phyloP scores from a whole-genome alignment of 2,329 filamentous ascomycete species.

The Alternaria gaisen region DNA sequence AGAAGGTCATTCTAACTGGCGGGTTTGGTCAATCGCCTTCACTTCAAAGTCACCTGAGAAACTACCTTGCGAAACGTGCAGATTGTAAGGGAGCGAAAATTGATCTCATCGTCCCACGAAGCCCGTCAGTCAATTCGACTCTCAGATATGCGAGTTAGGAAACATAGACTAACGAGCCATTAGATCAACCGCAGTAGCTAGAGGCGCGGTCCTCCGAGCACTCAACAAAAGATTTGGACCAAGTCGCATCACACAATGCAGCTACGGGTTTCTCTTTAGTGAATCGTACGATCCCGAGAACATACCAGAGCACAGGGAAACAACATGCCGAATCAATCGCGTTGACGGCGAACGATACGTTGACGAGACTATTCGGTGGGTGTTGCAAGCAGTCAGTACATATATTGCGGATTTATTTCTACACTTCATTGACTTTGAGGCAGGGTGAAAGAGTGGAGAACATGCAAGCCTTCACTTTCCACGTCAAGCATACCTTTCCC shows the following conservation, averaged over 20 bases:
- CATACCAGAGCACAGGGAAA: no score
- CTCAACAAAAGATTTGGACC: slow-evolving; percentile 42
- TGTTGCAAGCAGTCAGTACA: not conserved
- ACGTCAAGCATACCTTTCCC: slow-evolving; percentile 19
- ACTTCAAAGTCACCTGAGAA: slow-evolving; percentile 31
- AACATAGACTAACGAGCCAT: not conserved
- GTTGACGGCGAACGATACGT: no score
- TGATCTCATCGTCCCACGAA: no score
- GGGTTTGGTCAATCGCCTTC: slow-evolving; percentile 43
- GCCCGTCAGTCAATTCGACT: no score
- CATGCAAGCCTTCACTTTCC: slow-evolving; percentile 5
- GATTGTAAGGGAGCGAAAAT: no score
- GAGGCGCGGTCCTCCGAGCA: slow-evolving; percentile 42
- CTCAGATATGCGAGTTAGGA: not conserved
- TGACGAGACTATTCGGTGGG: no score
- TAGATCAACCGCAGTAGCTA: slow-evolving; percentile 40
- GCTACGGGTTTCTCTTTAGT: slow-evolving; percentile 37
- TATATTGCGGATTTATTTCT: not conserved
- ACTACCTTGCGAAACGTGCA: no score
- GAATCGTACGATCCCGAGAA: slow-evolving; percentile 8
- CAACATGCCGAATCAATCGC: no score
- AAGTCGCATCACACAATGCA: slow-evolving; percentile 32
- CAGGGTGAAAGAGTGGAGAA: slow-evolving; percentile 14
- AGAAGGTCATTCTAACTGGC: slow-evolving; percentile 46
- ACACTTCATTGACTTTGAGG: slow-evolving; percentile 5